These are phyloP conservation scores for Microglena sp. DNA, from an alignment of 139 green algal genomes.

Conservation along the genomic window DNA sequence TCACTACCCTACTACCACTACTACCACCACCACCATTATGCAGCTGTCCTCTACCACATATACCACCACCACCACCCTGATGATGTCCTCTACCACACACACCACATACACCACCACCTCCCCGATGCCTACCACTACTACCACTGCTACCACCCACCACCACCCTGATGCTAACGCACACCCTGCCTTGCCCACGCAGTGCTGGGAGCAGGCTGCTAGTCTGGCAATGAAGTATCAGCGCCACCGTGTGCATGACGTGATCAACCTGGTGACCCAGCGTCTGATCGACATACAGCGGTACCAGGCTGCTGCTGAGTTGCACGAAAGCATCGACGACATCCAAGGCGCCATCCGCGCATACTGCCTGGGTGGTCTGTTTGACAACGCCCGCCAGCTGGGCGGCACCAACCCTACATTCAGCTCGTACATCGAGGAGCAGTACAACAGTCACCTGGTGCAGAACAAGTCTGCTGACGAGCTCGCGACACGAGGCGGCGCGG, in stretches of 20 bases:
- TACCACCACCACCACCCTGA: too few relatives aligned
- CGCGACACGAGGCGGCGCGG: constrained; percentile 22
- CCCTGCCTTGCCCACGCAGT: constrained; percentile 16
- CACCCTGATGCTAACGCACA: too few relatives aligned
- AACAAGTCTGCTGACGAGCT: constrained; percentile 30
- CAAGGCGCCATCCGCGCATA: constrained; percentile 39
- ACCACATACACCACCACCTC: too few relatives aligned
- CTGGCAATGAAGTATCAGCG: constrained; percentile 56
- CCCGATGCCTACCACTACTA: too few relatives aligned
- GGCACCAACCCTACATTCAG: constrained; percentile 40
- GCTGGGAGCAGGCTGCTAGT: constrained; percentile 47
- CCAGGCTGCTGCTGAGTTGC: constrained; percentile 52
- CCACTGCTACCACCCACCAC: too few relatives aligned
- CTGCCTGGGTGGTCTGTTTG: constrained; percentile 43
- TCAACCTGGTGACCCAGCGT: constrained; percentile 38
- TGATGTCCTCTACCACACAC: too few relatives aligned
- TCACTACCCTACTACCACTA: too few relatives aligned
- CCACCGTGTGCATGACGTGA: constrained; percentile 48
- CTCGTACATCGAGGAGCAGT: constrained; percentile 53
- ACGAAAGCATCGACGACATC: constrained; percentile 48
- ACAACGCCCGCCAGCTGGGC: constrained; percentile 44
- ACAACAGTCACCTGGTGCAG: constrained; percentile 23
- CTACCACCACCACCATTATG: too few relatives aligned
- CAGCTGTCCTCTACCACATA: too few relatives aligned
- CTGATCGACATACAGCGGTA: constrained; percentile 45